phyloP scores from a whole-genome alignment of 345 rosid species.

The Sisymbrium irio region DNA sequence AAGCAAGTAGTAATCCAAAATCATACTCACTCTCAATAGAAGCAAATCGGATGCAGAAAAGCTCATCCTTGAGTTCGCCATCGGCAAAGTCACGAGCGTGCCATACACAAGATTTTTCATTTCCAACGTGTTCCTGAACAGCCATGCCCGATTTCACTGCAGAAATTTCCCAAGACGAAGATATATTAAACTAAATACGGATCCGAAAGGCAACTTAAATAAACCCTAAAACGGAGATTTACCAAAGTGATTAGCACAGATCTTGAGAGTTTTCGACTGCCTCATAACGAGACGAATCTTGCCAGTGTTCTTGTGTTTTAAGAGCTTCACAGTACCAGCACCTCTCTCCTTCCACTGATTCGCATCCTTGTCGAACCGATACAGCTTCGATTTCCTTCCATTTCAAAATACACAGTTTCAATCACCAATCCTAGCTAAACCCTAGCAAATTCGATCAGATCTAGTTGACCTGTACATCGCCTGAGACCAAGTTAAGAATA shows the following conservation, averaged over 20 bases:
- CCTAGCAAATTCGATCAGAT: constrained; percentile 23
- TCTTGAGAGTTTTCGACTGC: constrained; percentile 93
- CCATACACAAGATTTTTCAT: constrained; percentile 79
- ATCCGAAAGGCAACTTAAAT: background rate
- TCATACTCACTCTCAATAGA: constrained; percentile 35
- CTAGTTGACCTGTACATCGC: background rate
- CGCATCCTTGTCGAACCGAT: constrained; percentile 83
- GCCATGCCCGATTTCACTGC: constrained; percentile 52
- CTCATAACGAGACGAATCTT: constrained; percentile 91
- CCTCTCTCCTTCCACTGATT: constrained; percentile 99
- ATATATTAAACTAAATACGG: background rate
- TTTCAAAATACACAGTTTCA: constrained; percentile 3
- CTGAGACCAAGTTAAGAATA: background rate
- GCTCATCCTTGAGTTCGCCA: constrained; percentile 52
- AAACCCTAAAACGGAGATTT: background rate
- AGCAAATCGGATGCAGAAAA: constrained; percentile 41
- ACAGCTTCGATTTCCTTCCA: constrained; percentile 79
- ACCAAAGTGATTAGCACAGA: constrained; percentile 97
- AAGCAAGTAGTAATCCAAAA: background rate
- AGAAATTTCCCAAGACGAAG: background rate
- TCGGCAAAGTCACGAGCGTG: constrained; percentile 71
- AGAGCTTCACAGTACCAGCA: constrained; percentile 80
- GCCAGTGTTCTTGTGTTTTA: constrained; percentile 74
- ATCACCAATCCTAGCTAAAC: constrained; percentile 10
- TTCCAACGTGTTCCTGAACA: constrained; percentile 68